These are phyloP conservation scores for Cryptococcus sp. DNA, from an alignment of 1,284 basidiomycete genomes.

Conservation along the genomic window DNA sequence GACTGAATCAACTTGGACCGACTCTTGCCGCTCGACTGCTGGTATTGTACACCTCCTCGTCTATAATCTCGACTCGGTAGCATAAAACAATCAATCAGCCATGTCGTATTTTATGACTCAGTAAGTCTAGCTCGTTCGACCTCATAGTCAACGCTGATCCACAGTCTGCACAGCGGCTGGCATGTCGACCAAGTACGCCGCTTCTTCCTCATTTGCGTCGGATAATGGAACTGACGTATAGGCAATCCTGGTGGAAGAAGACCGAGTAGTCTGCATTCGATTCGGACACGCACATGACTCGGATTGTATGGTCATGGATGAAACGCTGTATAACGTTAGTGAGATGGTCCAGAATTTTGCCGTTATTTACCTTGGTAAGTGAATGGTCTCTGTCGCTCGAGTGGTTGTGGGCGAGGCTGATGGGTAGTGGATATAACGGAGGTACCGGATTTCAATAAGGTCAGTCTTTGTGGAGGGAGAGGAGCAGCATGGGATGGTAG, in stretches of 20 bases:
- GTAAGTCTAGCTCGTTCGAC: constrained; percentile 24
- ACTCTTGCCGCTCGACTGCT: no score
- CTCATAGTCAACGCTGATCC: not conserved
- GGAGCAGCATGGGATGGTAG: not conserved
- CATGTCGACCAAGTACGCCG: constrained; percentile 69
- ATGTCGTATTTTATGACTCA: constrained; percentile 53
- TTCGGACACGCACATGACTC: constrained; percentile 95
- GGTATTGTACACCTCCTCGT: not conserved
- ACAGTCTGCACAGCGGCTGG: constrained; percentile 81
- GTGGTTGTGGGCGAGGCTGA: not conserved
- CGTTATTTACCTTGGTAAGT: constrained; percentile 72
- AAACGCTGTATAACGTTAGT: constrained; percentile 85
- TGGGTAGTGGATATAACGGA: constrained; percentile 78
- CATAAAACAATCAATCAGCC: no score
- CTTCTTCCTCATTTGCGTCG: not conserved
- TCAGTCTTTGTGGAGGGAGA: constrained; percentile 37
- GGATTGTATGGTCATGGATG: constrained; percentile 99
- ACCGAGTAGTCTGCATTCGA: constrained; percentile 88
- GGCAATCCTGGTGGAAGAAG: constrained; percentile 96
- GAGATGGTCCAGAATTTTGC: constrained; percentile 99
- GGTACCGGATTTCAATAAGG: constrained; percentile 99
- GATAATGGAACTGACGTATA: constrained; percentile 43
- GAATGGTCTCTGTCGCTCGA: not conserved
- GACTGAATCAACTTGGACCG: no score
- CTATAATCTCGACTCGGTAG: no score